These are phyloP conservation scores for Mycena chlorophos DNA, from an alignment of 768 basidiomycete species.

Conservation along the genomic window DNA sequence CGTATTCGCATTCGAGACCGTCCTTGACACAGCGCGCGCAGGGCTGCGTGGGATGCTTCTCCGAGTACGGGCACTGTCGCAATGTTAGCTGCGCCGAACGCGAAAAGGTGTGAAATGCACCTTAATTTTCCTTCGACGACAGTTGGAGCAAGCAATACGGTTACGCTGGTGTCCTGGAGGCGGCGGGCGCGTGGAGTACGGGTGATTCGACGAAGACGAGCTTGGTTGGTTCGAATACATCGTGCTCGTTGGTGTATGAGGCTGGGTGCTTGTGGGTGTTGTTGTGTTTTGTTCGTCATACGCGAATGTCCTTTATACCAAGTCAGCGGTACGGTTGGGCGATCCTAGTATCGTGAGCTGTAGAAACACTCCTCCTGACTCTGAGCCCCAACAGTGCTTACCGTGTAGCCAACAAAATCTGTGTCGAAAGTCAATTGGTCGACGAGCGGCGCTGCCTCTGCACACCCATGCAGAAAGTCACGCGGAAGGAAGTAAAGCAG, in stretches of 20 bases:
- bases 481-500: too few species aligned
- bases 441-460: too few species aligned
- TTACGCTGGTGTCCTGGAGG: constrained; percentile 6
- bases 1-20: constrained; percentile 11
- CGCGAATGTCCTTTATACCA: too few species aligned
- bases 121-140: constrained; percentile 4
- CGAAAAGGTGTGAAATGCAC: background rate
- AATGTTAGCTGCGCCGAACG: background rate
- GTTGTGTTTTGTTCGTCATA: background rate
- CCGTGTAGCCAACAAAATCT: too few species aligned
- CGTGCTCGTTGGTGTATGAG: background rate
- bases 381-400: too few species aligned
- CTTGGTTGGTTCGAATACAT: background rate
- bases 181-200: background rate
- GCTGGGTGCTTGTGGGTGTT: background rate
- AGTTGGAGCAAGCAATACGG: constrained; percentile 4
- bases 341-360: too few species aligned
- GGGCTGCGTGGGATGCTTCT: constrained; percentile 2
- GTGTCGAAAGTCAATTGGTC: too few species aligned
- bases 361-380: too few species aligned
- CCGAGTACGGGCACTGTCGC: constrained; percentile 2
- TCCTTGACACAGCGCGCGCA: constrained; percentile 16
- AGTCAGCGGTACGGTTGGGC: too few species aligned
- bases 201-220: background rate
- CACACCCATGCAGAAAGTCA: too few species aligned